phyloP scores from a whole-genome alignment of 1,284 basidiomycete species.

The Termitomyces sp. region DNA sequence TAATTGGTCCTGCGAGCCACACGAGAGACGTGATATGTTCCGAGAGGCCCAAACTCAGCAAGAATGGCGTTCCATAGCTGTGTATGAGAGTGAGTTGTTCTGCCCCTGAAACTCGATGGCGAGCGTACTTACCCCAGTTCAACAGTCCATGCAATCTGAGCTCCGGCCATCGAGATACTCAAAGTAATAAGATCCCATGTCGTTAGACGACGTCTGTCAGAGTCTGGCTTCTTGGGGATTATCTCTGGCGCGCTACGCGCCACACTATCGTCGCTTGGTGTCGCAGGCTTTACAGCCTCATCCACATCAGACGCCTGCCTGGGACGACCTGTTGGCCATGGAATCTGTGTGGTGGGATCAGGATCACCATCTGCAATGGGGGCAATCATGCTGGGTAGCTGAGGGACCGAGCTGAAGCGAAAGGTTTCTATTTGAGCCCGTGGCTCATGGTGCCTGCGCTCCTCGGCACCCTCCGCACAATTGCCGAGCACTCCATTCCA shows the following conservation, averaged over 20 bases:
- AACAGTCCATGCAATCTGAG: slow-evolving; percentile 90
- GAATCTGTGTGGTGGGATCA: slow-evolving; percentile 67
- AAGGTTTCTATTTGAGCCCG: slow-evolving; percentile 13
- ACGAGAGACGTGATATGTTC: slow-evolving; percentile 91
- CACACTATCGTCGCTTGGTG: slow-evolving; percentile 16
- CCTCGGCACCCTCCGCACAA: slow-evolving; percentile 20
- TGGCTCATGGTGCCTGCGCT: slow-evolving; percentile 9
- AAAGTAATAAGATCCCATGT: slow-evolving; percentile 73
- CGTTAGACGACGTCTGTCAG: slow-evolving; percentile 41
- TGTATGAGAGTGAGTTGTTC: slow-evolving; percentile 13
- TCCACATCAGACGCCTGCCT: slow-evolving; percentile 24
- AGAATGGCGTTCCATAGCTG: slow-evolving; percentile 93
- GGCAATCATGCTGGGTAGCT: slow-evolving; percentile 39
- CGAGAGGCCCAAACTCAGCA: slow-evolving; percentile 83
- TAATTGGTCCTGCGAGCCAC: slow-evolving; percentile 95
- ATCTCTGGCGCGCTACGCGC: slow-evolving; percentile 16
- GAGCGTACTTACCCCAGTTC: slow-evolving; percentile 70
- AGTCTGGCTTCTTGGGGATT: slow-evolving; percentile 15
- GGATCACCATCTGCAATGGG: slow-evolving; percentile 55
- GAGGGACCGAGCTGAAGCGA: slow-evolving; percentile 12
- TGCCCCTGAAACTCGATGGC: slow-evolving; percentile 2
- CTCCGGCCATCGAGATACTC: slow-evolving; percentile 83
- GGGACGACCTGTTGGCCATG: slow-evolving; percentile 63
- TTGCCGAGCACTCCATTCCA: slow-evolving; percentile 8
- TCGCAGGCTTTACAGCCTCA: slow-evolving; percentile 17